Percentiles rank a stretch among this genome's conserved stretches.
Evolutionary conservation across 2,329 filamentous ascomycete species (phyloP).

Genomic region (Didymella lethalis): DNA sequence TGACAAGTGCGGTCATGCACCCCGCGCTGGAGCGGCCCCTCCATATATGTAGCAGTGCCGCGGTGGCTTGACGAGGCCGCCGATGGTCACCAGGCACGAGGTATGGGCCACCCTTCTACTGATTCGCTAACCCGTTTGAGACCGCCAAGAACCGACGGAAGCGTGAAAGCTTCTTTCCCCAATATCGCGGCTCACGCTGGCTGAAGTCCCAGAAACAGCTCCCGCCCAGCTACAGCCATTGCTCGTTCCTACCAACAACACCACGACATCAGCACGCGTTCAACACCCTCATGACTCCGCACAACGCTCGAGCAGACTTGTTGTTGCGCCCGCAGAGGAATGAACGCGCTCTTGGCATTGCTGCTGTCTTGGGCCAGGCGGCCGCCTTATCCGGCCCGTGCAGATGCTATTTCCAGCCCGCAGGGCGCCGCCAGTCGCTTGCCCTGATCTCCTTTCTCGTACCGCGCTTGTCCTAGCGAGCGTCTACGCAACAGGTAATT

Average conservation of each 20-base stretch:
- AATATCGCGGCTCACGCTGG: neutral
- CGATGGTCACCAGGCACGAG: slow-evolving; percentile 14
- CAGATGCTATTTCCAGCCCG: slow-evolving; percentile 15
- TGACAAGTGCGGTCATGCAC: slow-evolving; percentile 6
- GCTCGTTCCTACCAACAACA: too few species aligned
- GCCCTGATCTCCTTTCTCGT: slow-evolving; percentile 13
- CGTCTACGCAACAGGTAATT: slow-evolving; percentile 3
- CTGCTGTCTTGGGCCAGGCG: slow-evolving; percentile 1
- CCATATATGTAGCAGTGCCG: slow-evolving; percentile 17
- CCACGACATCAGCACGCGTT: too few species aligned
- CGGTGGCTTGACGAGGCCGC: slow-evolving; percentile 20
- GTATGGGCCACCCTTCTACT: slow-evolving; percentile 14
- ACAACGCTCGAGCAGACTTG: neutral
- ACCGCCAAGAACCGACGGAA: slow-evolving; percentile 12
- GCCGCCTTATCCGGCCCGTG: slow-evolving; percentile 18
- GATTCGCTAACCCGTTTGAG: slow-evolving; percentile 14
- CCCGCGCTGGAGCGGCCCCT: slow-evolving; percentile 12
- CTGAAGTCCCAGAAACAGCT: too few species aligned
- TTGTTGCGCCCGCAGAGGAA: slow-evolving; percentile 2
- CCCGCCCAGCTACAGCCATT: too few species aligned
- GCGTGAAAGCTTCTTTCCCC: slow-evolving; percentile 12
- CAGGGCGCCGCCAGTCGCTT: neutral
- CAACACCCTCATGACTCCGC: too few species aligned
- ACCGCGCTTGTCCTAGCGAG: slow-evolving; percentile 5
- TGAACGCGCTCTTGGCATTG: slow-evolving; percentile 11